Conservation (phyloP, 345 rosid genomes). For the Gossypioides kirkii region DNA sequence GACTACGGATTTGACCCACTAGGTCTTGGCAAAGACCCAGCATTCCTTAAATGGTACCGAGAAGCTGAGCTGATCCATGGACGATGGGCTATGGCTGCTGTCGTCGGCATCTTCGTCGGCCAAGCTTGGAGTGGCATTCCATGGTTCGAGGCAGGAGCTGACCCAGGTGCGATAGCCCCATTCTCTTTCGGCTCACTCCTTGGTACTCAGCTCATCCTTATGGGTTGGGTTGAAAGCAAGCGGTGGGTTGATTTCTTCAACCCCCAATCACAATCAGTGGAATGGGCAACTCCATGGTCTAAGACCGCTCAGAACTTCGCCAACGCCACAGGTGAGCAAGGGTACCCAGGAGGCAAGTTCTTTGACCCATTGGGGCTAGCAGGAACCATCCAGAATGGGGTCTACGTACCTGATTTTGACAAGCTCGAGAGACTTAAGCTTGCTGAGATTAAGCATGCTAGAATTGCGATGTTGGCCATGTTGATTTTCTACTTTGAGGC, state of each 20-base stretch:
- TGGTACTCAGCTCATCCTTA: constrained; percentile 83
- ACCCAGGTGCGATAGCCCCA: constrained; percentile 78
- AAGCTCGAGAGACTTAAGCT: constrained; percentile 84
- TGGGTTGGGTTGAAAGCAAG: constrained; percentile 99
- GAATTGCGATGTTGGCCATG: constrained; percentile 96
- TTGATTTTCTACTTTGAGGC: constrained; percentile 94
- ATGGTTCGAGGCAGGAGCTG: constrained; percentile 97
- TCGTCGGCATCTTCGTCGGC: constrained; percentile 82
- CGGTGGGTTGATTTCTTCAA: constrained; percentile 97
- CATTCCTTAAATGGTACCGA: constrained; percentile 95
- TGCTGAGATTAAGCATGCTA: constrained; percentile 96
- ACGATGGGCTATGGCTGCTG: constrained; percentile 93
- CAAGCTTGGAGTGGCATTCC: constrained; percentile 98
- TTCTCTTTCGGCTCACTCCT: constrained; percentile 89
- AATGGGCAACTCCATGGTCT: constrained; percentile 99
- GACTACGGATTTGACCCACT: constrained; percentile 93
- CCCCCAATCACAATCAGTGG: constrained; percentile 88
- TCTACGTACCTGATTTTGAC: constrained; percentile 66
- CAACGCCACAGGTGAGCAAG: constrained; percentile 85
- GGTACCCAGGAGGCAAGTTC: constrained; percentile 96
- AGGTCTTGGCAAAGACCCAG: constrained; percentile 96
- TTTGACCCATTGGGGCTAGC: constrained; percentile 80
- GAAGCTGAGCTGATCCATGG: constrained; percentile 99
- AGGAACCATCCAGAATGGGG: constrained; percentile 61
- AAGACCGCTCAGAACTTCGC: constrained; percentile 81